phyloP scores from a whole-genome alignment of 179 eudicot genomes.

The Kewa caespitosa region DNA sequence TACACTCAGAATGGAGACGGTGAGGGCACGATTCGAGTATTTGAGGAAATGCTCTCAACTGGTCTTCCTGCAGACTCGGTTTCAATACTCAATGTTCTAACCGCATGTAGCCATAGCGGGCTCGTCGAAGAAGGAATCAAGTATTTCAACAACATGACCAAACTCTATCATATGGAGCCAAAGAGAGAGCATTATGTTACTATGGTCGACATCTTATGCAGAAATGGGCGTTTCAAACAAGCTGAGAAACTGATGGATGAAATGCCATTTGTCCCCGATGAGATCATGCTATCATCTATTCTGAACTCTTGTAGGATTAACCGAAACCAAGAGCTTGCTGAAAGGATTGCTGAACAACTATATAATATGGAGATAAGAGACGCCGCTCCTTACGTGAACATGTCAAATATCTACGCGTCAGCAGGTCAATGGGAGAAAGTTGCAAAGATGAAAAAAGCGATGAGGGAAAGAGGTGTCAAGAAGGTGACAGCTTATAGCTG shows the following conservation, averaged over 20 bases:
- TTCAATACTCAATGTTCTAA: constrained; percentile 62
- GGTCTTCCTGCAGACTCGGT: constrained; percentile 72
- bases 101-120: constrained; percentile 83
- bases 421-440: constrained; percentile 72
- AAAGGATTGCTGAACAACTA: constrained; percentile 57
- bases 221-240: constrained; percentile 57
- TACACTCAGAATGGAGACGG: constrained; percentile 86
- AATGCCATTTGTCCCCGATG: constrained; percentile 77
- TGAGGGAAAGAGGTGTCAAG: constrained; percentile 66
- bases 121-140: constrained; percentile 67
- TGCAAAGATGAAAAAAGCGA: constrained; percentile 62
- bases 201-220: constrained; percentile 66
- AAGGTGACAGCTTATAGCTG: constrained; percentile 79
- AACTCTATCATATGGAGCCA: constrained; percentile 45
- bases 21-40: constrained; percentile 50
- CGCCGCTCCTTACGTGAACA: constrained; percentile 65
- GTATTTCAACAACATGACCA: constrained; percentile 56
- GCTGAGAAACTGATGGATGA: constrained; percentile 58
- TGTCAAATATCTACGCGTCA: constrained; percentile 82
- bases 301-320: constrained; percentile 78
- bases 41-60: constrained; percentile 52
- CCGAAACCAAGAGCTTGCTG: constrained; percentile 65
- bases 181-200: constrained; percentile 73
- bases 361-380: constrained; percentile 69
- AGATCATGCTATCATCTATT: constrained; percentile 75